A percentile compares a stretch with the other conserved stretches of the same genome.
phyloP scores from a whole-genome alignment of 106 monocot genomes.

The Phalaenopsis equestris region DNA sequence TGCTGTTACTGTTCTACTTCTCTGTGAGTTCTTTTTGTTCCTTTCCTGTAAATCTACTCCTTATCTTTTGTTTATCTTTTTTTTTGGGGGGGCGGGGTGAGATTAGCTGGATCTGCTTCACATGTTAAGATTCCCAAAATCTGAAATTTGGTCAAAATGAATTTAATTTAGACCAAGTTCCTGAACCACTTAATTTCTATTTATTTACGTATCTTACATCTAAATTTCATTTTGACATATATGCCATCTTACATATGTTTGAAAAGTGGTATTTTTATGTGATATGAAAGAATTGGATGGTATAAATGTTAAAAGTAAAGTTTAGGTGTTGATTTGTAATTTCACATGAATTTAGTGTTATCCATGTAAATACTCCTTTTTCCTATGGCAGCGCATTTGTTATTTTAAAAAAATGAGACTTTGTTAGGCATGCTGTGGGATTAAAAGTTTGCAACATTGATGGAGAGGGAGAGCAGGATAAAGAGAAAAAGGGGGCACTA shows the following conservation, averaged over 20 bases:
- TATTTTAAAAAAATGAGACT: not conserved
- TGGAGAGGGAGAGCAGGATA: not conserved
- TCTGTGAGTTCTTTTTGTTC: conserved; percentile 29
- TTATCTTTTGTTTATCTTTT: not conserved
- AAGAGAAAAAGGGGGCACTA: not conserved
- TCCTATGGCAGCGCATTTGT: too few relatives aligned
- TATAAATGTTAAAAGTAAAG: too few relatives aligned
- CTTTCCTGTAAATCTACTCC: not conserved
- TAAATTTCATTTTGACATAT: too few relatives aligned
- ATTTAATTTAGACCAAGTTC: not conserved
- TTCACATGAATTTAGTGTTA: too few relatives aligned
- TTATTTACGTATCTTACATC: too few relatives aligned
- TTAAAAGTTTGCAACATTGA: not conserved
- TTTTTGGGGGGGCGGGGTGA: not conserved
- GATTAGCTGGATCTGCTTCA: not conserved
- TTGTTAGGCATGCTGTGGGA: not conserved
- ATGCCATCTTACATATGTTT: too few relatives aligned
- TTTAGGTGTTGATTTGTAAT: too few relatives aligned
- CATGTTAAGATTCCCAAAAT: not conserved
- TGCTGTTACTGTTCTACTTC: conserved; percentile 21
- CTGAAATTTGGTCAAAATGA: not conserved
- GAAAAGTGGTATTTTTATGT: too few relatives aligned
- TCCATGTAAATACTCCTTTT: too few relatives aligned
- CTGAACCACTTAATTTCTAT: too few relatives aligned
- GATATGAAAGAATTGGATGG: too few relatives aligned